phyloP scores from a whole-genome alignment of 2,329 filamentous ascomycete genomes.

The Falciphora oryzae region DNA sequence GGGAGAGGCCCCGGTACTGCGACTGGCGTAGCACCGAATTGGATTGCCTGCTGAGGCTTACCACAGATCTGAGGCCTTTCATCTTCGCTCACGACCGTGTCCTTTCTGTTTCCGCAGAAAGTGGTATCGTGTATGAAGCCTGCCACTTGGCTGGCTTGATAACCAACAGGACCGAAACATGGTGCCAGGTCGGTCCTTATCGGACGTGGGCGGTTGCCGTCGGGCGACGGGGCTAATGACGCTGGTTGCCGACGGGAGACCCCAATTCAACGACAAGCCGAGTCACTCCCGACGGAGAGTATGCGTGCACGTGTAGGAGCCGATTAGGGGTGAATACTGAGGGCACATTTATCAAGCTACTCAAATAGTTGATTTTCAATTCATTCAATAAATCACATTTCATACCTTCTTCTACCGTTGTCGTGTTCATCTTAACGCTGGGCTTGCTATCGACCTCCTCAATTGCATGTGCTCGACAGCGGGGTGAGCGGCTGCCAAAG shows the following conservation, averaged over 20 bases:
- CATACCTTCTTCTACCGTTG: no score
- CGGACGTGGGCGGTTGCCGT: background rate
- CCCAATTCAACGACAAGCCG: background rate
- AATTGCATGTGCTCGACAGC: no score
- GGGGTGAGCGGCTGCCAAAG: no score
- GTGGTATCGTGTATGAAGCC: background rate
- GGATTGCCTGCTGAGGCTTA: background rate
- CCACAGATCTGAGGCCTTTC: background rate
- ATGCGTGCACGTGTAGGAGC: background rate
- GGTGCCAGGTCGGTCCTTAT: background rate
- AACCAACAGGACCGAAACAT: background rate
- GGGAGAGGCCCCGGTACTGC: conserved; percentile 2
- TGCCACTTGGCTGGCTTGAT: no score
- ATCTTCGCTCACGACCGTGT: background rate
- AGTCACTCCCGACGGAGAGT: background rate
- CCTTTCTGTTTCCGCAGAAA: background rate
- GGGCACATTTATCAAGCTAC: no score
- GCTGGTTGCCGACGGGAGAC: background rate
- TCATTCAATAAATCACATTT: no score
- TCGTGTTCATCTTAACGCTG: no score
- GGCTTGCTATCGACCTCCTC: no score
- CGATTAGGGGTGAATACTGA: background rate
- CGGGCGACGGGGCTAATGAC: background rate
- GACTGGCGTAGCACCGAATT: conserved; percentile 5
- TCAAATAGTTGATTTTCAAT: no score